A percentile compares a stretch with the other conserved stretches of the same genome.
Conservation (phyloP, 1,284 basidiomycete genomes). For the Wallemia hederae region DNA sequence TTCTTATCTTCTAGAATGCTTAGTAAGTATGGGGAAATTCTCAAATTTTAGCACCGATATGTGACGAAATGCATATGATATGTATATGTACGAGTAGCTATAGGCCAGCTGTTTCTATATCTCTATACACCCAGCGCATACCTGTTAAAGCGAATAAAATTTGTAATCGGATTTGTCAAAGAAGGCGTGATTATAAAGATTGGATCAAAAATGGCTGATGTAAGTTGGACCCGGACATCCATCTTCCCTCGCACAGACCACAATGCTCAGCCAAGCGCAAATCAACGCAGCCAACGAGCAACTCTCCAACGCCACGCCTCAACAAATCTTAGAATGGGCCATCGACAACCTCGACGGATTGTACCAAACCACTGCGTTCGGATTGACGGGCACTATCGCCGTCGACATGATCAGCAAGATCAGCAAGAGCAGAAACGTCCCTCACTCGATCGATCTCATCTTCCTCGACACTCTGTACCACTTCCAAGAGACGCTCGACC, state of each 20-base stretch:
- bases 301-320: slow-evolving; percentile 37
- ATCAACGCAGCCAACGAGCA: slow-evolving; percentile 26
- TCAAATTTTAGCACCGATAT: not conserved
- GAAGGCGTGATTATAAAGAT: not conserved
- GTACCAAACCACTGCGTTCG: slow-evolving; percentile 78
- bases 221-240: not conserved
- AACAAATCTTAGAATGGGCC: slow-evolving; percentile 59
- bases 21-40: not conserved
- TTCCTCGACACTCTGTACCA: slow-evolving; percentile 94
- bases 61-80: not conserved
- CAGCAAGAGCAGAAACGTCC: slow-evolving; percentile 15
- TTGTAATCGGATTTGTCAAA: not conserved
- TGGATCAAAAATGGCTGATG: not conserved
- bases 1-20: no score
- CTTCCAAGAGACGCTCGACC: slow-evolving; percentile 68
- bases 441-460: slow-evolving; percentile 26
- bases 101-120: not conserved
- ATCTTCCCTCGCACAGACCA: no score
- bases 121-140: not conserved
- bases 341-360: slow-evolving; percentile 43
- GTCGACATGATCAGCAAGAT: slow-evolving; percentile 75
- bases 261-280: not conserved
- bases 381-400: slow-evolving; percentile 64
- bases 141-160: not conserved
- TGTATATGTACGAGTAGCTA: not conserved